Base-by-base conservation (phyloP, 345 rosid genomes). In the Hibiscus trionum region DNA sequence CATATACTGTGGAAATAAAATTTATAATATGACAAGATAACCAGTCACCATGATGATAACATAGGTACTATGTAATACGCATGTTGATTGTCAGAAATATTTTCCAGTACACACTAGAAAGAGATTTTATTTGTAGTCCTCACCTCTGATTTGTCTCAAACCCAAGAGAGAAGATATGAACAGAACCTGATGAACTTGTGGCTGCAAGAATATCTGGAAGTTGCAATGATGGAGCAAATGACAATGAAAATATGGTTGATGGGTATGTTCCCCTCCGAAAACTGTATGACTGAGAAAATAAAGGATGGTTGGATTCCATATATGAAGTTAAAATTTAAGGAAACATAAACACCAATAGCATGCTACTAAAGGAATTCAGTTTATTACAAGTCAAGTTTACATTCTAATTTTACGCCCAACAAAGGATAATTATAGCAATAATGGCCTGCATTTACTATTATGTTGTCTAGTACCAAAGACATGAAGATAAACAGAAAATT, bases 261-360 rank as follows among this genome's bases (percentile, higher is more conserved):
- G 91, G 83, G 65, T 80, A 91, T 74, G 93, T 84, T 42, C 97
- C 98, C 84, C 98, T 90, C 73, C 96, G 87, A 72, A 93, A 91
- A 80, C 96, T 88, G 80, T 82, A 89, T 55, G 91, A 86, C 90
- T 91, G 85, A 72, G 69, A 70, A 71, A 81, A 42, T 50, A 72
- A 37, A 77, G 72, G 66, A 65, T 11, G 35, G 52, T 74, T 50
- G 60, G 71, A 77, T 69, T 55, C 47, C 75, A 60, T 67, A 61
- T 3, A 55, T 37, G 26, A 27, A 50, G 63, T 15, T 39, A 64
- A 68, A 66, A 67, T 49, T 47, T 49, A 11, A 8, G 71, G 17
- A 35, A 15, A 16, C 42, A 67, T 63, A 63, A 46, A 66, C 16
- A 7, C 7, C 7, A n/a, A 24, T 8, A 11, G 58, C 21, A 24